Percentiles rank a stretch among this genome's conserved stretches.
phyloP scores from a whole-genome alignment of 1,284 basidiomycete species.

The Sporisorium sorghi region DNA sequence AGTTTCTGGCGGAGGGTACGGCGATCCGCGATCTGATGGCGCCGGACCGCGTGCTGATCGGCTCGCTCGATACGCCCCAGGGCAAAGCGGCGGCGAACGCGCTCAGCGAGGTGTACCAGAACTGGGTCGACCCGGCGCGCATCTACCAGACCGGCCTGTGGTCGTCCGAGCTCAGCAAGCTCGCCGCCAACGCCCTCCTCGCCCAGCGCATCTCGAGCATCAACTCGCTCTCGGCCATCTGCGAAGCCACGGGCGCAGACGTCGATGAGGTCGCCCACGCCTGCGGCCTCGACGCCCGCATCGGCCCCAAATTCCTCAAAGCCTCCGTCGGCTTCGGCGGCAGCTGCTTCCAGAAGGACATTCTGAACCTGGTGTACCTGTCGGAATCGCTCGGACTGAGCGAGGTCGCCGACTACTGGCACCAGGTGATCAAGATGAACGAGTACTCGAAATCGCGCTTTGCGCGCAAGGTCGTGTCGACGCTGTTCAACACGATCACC shows the following conservation, averaged over 20 bases:
- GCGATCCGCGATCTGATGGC: slow-evolving; percentile 87
- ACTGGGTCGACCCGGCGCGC: slow-evolving; percentile 90
- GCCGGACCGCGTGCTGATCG: slow-evolving; percentile 96
- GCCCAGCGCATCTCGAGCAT: slow-evolving; percentile 94
- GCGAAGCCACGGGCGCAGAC: slow-evolving; percentile 99
- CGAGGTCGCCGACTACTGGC: slow-evolving; percentile 98
- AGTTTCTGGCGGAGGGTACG: slow-evolving; percentile 98
- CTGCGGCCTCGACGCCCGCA: slow-evolving; percentile 89
- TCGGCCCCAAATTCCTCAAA: slow-evolving; percentile 95
- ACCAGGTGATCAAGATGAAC: slow-evolving; percentile 70
- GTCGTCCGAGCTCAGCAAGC: slow-evolving; percentile 98
- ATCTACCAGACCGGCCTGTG: slow-evolving; percentile 96
- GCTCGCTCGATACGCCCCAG: slow-evolving; percentile 87
- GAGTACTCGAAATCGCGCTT: slow-evolving; percentile 69
- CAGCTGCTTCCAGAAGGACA: slow-evolving; percentile 90
- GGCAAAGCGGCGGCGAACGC: slow-evolving; percentile 84
- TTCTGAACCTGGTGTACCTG: slow-evolving; percentile 94
- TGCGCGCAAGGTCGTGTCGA: slow-evolving; percentile 71
- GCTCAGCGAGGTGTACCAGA: slow-evolving; percentile 84
- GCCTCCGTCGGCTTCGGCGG: slow-evolving; percentile 97
- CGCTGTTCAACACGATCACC: slow-evolving; percentile 97
- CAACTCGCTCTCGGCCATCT: slow-evolving; percentile 98
- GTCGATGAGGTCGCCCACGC: slow-evolving; percentile 97
- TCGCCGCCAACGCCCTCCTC: slow-evolving; percentile 98
- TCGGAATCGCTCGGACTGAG: slow-evolving; percentile 92